A percentile compares a stretch with the other conserved stretches of the same genome.
These are phyloP conservation scores for Penicillium decumbens DNA, from an alignment of 2,329 filamentous ascomycete species.

Conservation along the genomic window DNA sequence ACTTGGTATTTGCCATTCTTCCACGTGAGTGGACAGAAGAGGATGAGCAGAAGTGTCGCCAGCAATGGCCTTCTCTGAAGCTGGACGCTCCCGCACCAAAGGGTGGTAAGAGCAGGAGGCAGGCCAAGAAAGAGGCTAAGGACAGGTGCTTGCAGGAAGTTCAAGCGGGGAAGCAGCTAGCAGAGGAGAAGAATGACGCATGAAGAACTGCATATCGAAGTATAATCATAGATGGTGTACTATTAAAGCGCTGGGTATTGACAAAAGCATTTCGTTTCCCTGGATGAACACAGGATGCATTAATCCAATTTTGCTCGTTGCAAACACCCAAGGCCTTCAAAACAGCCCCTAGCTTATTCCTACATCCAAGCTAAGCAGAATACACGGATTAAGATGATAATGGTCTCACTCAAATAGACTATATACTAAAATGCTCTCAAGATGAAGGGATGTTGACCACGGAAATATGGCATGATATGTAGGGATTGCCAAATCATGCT, in stretches of 20 bases:
- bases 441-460: neutral
- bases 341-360: neutral
- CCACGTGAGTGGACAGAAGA: conserved; percentile 81
- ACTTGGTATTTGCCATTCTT: conserved; percentile 85
- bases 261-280: no score
- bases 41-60: conserved; percentile 66
- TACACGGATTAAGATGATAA: neutral
- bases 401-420: conserved; percentile 2
- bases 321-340: neutral
- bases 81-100: conserved; percentile 32
- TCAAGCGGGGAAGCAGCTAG: conserved; percentile 9
- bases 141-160: conserved; percentile 37
- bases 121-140: conserved; percentile 43
- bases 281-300: no score
- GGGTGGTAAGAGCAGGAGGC: conserved; percentile 36
- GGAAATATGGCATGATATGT: conserved; percentile 1
- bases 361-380: neutral
- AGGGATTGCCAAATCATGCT: neutral
- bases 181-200: conserved; percentile 5
- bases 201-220: neutral
- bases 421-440: conserved; percentile 11
- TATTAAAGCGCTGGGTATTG: neutral
- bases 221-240: conserved; percentile 6
- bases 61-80: conserved; percentile 61
- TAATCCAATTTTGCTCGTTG: neutral